These are phyloP conservation scores for Nevesoporus exiguus DNA, from an alignment of 768 basidiomycete genomes.

Conservation along the genomic window DNA sequence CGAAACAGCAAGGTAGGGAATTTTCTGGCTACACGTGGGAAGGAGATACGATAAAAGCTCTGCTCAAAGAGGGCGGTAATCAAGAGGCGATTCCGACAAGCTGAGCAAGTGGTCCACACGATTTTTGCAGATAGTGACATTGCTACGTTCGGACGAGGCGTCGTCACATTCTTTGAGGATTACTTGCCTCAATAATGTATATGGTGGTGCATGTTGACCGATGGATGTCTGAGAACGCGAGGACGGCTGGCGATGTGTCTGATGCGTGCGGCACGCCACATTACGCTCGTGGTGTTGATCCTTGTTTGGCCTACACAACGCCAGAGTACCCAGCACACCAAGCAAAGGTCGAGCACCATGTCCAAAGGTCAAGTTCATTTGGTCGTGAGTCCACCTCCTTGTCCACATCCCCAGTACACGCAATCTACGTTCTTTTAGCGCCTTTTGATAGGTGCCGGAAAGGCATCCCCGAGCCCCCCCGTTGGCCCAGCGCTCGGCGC, in stretches of 20 bases:
- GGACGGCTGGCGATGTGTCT: not conserved
- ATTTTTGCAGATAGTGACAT: slow-evolving; percentile 39
- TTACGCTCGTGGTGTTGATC: slow-evolving; percentile 11
- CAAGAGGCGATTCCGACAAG: slow-evolving; percentile 30
- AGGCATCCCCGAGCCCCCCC: slow-evolving; percentile 93
- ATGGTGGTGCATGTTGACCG: not conserved
- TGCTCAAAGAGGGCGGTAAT: slow-evolving; percentile 36
- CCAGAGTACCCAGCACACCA: not conserved
- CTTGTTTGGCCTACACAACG: slow-evolving; percentile 21
- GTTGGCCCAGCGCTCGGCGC: slow-evolving; percentile 97
- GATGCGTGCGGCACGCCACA: slow-evolving; percentile 16
- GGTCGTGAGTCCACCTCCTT: slow-evolving; percentile 52
- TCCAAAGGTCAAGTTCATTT: slow-evolving; percentile 72
- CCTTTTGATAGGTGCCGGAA: slow-evolving; percentile 85
- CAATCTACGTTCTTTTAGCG: slow-evolving; percentile 46
- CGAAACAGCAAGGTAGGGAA: slow-evolving; percentile 43
- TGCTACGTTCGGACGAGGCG: slow-evolving; percentile 38
- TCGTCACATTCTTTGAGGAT: slow-evolving; percentile 38
- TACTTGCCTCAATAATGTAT: slow-evolving; percentile 23
- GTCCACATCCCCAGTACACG: slow-evolving; percentile 8
- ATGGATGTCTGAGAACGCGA: not conserved
- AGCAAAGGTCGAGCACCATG: no score
- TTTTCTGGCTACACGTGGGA: slow-evolving; percentile 7
- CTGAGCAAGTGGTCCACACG: slow-evolving; percentile 39
- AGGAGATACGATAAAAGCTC: slow-evolving; percentile 19